A percentile compares a stretch with the other conserved stretches of the same genome.
Conservation (phyloP, 2,329 filamentous ascomycete species). For the Colletotrichum tropicale region DNA sequence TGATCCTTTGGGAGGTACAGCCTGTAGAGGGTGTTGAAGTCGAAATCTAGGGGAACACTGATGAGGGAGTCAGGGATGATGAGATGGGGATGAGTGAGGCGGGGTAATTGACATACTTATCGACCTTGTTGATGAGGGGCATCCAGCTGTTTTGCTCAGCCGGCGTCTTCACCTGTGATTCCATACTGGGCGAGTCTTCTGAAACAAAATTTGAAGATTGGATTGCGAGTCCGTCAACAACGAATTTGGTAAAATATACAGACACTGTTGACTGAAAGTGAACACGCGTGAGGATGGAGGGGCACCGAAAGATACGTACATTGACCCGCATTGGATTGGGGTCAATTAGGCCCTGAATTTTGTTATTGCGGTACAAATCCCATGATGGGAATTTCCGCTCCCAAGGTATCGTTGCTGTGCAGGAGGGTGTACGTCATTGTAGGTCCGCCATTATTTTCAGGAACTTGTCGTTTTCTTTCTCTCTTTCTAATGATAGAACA, state of each 20-base stretch:
- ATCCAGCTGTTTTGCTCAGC: not conserved
- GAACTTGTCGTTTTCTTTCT: not conserved
- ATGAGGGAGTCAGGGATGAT: not conserved
- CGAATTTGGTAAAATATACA: too few species aligned
- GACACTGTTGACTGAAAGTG: not conserved
- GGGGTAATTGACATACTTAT: conserved; percentile 39
- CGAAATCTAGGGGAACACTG: conserved; percentile 53
- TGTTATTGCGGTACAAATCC: not conserved
- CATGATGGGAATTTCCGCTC: not conserved
- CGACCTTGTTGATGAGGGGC: conserved; percentile 40
- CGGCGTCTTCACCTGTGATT: not conserved
- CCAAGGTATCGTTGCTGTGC: not conserved
- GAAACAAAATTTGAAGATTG: not conserved
- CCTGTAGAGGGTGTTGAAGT: conserved; percentile 47
- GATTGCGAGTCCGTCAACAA: not conserved
- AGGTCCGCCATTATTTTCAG: not conserved
- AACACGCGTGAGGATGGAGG: not conserved
- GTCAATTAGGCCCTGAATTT: not conserved
- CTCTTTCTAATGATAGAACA: not conserved
- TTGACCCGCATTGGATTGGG: not conserved
- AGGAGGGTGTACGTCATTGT: not conserved
- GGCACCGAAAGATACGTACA: not conserved
- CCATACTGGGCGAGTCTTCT: not conserved
- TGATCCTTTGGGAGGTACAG: conserved; percentile 49
- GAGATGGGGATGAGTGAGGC: not conserved